phyloP scores from a whole-genome alignment of 169 alveolate species.

The Besnoitia besnoiti region DNA sequence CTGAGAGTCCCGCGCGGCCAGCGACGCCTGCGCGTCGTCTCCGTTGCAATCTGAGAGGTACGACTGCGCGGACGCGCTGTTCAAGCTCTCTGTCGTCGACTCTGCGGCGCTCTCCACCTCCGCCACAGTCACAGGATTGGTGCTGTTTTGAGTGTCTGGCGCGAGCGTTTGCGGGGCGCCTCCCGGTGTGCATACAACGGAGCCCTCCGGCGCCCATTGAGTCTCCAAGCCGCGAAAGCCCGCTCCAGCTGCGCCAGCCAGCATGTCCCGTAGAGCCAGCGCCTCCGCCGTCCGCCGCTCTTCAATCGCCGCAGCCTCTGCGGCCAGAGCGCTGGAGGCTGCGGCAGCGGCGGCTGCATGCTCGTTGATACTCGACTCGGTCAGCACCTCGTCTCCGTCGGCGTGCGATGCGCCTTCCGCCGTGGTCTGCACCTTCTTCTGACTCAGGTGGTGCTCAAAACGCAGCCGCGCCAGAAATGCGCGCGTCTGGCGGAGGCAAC shows the following conservation, averaged over 20 bases:
- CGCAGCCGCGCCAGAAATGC: constrained; percentile 61
- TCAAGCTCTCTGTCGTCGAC: too few relatives aligned
- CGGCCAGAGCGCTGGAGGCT: constrained; percentile 17
- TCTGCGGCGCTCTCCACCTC: too few relatives aligned
- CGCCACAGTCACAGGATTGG: too few relatives aligned
- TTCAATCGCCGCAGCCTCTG: not conserved
- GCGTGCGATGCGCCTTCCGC: not conserved
- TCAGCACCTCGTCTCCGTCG: not conserved
- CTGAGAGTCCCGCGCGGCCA: not conserved
- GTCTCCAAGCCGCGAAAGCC: too few relatives aligned
- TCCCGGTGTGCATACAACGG: too few relatives aligned
- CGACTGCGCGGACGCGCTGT: too few relatives aligned
- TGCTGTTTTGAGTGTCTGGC: too few relatives aligned
- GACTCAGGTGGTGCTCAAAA: constrained; percentile 49
- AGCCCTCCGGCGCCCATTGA: too few relatives aligned
- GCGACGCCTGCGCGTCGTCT: too few relatives aligned
- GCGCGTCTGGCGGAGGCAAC: constrained; percentile 53
- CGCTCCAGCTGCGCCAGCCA: too few relatives aligned
- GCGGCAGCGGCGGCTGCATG: constrained; percentile 58
- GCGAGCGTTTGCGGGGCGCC: too few relatives aligned
- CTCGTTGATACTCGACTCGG: constrained; percentile 8
- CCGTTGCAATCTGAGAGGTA: too few relatives aligned
- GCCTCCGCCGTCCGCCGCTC: constrained; percentile 19
- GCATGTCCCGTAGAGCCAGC: not conserved
- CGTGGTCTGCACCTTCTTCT: not conserved